These are phyloP conservation scores for Diaporthe amygdali DNA, from an alignment of 2,329 filamentous ascomycete genomes.

Conservation along the genomic window DNA sequence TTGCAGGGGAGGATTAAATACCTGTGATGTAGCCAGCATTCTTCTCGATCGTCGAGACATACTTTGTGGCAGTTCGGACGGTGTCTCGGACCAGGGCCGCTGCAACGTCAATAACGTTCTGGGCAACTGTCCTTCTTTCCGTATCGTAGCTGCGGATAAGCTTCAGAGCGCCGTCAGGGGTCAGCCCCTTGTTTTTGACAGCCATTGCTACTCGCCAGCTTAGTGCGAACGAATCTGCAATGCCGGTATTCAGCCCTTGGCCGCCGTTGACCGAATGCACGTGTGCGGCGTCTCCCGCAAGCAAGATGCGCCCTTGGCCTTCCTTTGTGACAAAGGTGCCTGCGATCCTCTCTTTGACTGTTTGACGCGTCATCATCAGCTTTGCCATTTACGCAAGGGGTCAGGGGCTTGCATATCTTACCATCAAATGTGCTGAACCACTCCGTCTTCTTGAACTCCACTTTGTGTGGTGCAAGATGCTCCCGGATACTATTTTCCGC, in stretches of 20 bases:
- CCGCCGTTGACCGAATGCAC: conserved; percentile 61
- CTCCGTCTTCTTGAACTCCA: conserved; percentile 49
- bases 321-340: conserved; percentile 43
- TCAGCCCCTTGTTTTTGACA: conserved; percentile 25
- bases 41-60: conserved; percentile 51
- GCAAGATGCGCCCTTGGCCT: conserved; percentile 51
- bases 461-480: conserved; percentile 48
- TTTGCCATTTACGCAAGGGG: not conserved
- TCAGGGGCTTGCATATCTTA: conserved; percentile 28
- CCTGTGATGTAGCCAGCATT: conserved; percentile 56
- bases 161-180: conserved; percentile 28
- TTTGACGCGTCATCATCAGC: conserved; percentile 1
- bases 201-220: conserved; percentile 53
- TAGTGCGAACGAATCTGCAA: conserved; percentile 59
- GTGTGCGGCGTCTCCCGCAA: conserved; percentile 65
- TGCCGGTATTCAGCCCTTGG: conserved; percentile 63
- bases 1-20: conserved; percentile 22
- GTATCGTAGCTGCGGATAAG: conserved; percentile 49
- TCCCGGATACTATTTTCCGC: conserved; percentile 47
- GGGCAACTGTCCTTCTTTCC: conserved; percentile 48
- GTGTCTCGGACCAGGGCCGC: conserved; percentile 52
- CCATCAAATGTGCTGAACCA: conserved; percentile 57
- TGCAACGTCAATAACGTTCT: conserved; percentile 52
- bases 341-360: conserved; percentile 48
- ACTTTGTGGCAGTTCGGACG: conserved; percentile 46